Conservation (phyloP, 139 green algal genomes). For the Chlamydomonas sp. region DNA sequence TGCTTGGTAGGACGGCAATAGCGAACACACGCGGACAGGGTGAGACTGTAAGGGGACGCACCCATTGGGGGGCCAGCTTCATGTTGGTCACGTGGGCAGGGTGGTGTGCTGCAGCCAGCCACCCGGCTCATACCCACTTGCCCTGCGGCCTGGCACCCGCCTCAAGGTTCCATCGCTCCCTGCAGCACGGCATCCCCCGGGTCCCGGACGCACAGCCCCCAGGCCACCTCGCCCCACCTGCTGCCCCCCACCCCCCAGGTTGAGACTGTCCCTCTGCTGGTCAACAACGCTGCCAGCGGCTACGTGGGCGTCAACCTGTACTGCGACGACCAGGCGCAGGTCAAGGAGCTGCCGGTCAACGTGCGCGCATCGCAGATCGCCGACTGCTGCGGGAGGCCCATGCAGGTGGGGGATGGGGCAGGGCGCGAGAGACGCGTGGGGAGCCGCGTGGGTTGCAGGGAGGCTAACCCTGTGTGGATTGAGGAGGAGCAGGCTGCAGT, state of each 20-base stretch:
- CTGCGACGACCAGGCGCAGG: slow-evolving; percentile 78
- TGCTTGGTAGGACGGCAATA: no score
- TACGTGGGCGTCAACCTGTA: slow-evolving; percentile 90
- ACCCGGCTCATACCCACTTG: background rate
- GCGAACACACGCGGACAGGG: background rate
- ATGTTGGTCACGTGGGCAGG: background rate
- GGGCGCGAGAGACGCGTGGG: background rate
- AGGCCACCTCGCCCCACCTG: background rate
- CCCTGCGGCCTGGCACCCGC: background rate
- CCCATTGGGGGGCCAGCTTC: background rate
- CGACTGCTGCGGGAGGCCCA: slow-evolving; percentile 67
- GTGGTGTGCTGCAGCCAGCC: background rate
- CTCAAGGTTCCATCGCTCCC: background rate
- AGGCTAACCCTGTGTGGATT: background rate
- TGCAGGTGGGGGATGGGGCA: slow-evolving; percentile 63
- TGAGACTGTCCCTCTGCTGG: slow-evolving; percentile 82
- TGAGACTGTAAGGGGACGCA: background rate
- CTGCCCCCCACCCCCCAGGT: slow-evolving; percentile 58
- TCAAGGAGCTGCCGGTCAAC: slow-evolving; percentile 79
- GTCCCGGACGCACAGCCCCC: background rate
- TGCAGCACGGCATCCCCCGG: background rate
- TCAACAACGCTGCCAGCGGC: slow-evolving; percentile 65
- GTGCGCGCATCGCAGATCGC: slow-evolving; percentile 77
- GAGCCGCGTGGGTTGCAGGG: background rate
- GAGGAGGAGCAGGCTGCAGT: no score